These are phyloP conservation scores for Cyberlindnera mrakii DNA, from an alignment of 805 yeast species.

Conservation along the genomic window DNA sequence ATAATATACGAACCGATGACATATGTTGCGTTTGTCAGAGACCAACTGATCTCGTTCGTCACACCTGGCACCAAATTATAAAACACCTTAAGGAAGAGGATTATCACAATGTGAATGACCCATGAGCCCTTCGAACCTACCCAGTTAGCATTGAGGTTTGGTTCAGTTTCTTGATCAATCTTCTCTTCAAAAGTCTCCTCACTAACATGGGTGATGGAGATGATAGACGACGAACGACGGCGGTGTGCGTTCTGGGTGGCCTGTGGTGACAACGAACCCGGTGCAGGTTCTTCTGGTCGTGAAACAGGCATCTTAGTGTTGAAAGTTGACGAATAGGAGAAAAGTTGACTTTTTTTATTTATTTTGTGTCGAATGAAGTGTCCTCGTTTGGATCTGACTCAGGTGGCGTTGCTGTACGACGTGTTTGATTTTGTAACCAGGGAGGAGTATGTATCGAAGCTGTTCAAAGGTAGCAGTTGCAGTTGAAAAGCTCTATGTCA, in stretches of 20 bases:
- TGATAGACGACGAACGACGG: conserved; percentile 82
- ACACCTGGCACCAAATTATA: conserved; percentile 79
- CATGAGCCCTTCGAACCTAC: conserved; percentile 95
- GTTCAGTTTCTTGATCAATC: conserved; percentile 82
- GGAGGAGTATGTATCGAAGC: too few relatives aligned
- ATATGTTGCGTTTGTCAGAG: conserved; percentile 84
- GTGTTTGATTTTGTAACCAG: too few relatives aligned
- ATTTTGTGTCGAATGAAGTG: too few relatives aligned
- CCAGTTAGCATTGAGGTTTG: conserved; percentile 94
- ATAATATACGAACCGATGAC: conserved; percentile 88
- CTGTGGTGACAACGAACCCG: conserved; percentile 17
- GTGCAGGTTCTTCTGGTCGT: conserved; percentile 11
- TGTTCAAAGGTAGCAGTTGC: too few relatives aligned
- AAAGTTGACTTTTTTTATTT: not conserved
- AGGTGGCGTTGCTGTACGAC: too few relatives aligned
- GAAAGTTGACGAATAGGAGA: not conserved
- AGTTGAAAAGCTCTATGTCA: too few relatives aligned
- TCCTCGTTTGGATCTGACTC: too few relatives aligned
- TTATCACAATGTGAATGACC: conserved; percentile 85
- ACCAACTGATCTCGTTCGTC: conserved; percentile 84
- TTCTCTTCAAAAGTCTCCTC: conserved; percentile 90
- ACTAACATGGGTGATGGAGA: conserved; percentile 87
- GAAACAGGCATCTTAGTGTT: conserved; percentile 2
- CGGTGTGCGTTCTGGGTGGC: conserved; percentile 26
- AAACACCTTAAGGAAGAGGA: conserved; percentile 64